Evolutionary conservation across 2,329 filamentous ascomycete genomes (phyloP).

Genomic region (Hypomyces rosellus): DNA sequence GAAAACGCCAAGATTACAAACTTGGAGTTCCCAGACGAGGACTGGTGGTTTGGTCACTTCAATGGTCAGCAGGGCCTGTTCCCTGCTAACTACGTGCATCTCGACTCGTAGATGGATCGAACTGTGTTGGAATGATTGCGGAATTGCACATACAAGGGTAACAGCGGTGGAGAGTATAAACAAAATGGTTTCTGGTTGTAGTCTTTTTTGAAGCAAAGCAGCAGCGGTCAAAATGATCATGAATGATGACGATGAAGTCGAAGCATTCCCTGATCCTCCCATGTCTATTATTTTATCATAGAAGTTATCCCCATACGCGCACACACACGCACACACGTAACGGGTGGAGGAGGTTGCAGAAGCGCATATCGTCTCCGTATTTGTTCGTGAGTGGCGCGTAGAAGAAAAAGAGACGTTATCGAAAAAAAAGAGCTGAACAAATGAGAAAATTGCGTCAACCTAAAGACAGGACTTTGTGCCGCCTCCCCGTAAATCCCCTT

Average conservation of each 20-base stretch:
- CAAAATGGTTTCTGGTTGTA: neutral
- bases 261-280: slow-evolving; percentile 1
- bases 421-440: too few species aligned
- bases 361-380: too few species aligned
- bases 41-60: slow-evolving; percentile 96
- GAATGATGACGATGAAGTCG: neutral
- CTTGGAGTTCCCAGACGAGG: slow-evolving; percentile 93
- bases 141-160: neutral
- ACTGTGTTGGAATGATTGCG: neutral
- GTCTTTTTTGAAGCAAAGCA: neutral
- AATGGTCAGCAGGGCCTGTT: slow-evolving; percentile 78
- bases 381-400: too few species aligned
- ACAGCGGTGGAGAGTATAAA: neutral
- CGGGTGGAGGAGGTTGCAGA: too few species aligned
- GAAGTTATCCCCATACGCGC: too few species aligned
- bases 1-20: slow-evolving; percentile 78
- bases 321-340: too few species aligned
- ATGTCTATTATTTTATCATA: neutral
- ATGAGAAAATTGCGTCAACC: too few species aligned
- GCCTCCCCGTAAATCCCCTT: too few species aligned
- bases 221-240: neutral
- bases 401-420: too few species aligned
- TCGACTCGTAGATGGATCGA: slow-evolving; percentile 33
- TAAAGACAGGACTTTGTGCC: too few species aligned
- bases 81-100: slow-evolving; percentile 64